A percentile compares a stretch with the other conserved stretches of the same genome.
Conservation (phyloP, 1,284 basidiomycete genomes). For the Marasmius tenuissimus region DNA sequence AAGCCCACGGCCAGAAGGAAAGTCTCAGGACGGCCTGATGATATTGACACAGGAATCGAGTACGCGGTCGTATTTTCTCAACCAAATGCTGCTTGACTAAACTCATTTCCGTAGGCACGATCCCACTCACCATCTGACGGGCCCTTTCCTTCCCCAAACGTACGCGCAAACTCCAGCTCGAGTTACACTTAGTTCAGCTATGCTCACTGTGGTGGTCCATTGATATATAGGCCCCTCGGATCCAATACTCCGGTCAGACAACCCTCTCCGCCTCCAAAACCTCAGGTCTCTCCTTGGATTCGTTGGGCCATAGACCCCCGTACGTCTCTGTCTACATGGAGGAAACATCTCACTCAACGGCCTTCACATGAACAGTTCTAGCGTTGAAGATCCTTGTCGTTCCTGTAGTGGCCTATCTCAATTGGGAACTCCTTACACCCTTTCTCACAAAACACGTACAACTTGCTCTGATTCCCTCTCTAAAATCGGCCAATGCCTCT, state of each 20-base stretch:
- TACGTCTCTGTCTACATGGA: constrained; percentile 28
- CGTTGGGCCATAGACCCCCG: constrained; percentile 80
- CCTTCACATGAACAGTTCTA: constrained; percentile 43
- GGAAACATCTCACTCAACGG: not conserved
- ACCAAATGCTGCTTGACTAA: constrained; percentile 3
- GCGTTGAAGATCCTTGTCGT: constrained; percentile 74
- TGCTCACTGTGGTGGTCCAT: constrained; percentile 23
- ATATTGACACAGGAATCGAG: not conserved
- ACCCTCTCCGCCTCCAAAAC: constrained; percentile 18
- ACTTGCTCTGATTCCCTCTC: not conserved
- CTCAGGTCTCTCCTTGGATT: constrained; percentile 28
- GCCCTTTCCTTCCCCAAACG: constrained; percentile 65
- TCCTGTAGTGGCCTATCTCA: constrained; percentile 71
- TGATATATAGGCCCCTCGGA: constrained; percentile 31
- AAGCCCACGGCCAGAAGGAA: not conserved
- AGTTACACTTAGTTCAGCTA: constrained; percentile 16
- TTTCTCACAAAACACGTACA: constrained; percentile 7
- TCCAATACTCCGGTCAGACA: constrained; percentile 36
- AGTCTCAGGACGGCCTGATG: not conserved
- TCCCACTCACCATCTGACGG: constrained; percentile 56
- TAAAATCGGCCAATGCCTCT: constrained; percentile 37
- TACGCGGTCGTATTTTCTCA: not conserved
- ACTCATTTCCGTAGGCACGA: constrained; percentile 38
- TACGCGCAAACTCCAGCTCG: constrained; percentile 25
- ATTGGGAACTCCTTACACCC: constrained; percentile 61